Base-by-base conservation (phyloP, 1,284 basidiomycete species). In the Trichosporon asahii region DNA sequence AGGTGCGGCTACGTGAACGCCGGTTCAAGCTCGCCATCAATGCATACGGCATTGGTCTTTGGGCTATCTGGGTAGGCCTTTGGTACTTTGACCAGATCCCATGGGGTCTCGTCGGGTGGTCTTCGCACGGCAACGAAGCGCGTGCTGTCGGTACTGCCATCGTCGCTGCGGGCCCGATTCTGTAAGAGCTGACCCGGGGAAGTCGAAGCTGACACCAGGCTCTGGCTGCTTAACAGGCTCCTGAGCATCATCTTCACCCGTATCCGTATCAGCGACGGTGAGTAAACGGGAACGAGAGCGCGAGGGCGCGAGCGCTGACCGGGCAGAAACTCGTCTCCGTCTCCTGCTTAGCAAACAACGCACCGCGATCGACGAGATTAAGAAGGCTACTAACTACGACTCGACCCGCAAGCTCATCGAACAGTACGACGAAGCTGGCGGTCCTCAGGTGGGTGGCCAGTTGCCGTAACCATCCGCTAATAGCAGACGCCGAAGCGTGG, bases 321-420 rank as follows among this genome's bases (percentile, higher is more conserved):
- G 18, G 40, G 15, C 76, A 95, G 95, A 98, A 81, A 91, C 89
- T 77, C 89, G 90, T 12, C 85, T 99, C 18, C 89, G 90, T 71
- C 81, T 85, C 0, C 86, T 98, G 12, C 87, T 92, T 75, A 90
- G 90, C 77, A 86, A 91, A 78, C 94, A 95, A 76, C 89, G 92
- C 44, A 88, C 88, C 49, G 95, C 94, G 80, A 88, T 99, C 33
- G 95, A 97, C 75, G 95, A 98, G 78, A 92, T 99, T 76, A 99
- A 99, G 86, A 92, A 94, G 84, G 94, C 93, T 77, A 98, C 95
- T 0, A 95, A 96, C 77, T 99, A 93, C 83, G 94, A 99, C 81
- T 89, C 89, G 29, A 96, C 95, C 18, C 90, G 92, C 66, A 91
- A 90, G 76, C 87, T 99, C 64, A 86, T 99, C 15, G 94, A 98